These are phyloP conservation scores for Phaseolus lunatus DNA, from an alignment of 306 rosid genomes.

Conservation along the genomic window DNA sequence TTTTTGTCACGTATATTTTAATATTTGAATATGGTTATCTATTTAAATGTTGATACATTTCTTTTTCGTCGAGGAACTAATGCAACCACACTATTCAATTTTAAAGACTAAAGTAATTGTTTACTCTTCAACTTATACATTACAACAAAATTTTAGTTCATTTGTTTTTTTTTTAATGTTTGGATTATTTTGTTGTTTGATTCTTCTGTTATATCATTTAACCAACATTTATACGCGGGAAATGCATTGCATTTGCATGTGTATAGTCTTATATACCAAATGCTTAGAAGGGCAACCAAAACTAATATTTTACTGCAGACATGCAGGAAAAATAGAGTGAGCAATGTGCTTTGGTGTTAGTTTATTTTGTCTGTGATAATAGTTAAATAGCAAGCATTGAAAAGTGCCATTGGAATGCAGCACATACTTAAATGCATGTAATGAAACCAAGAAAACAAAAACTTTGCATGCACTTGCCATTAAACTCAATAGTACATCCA, in stretches of 20 bases:
- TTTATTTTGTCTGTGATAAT: background rate
- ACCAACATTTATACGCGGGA: background rate
- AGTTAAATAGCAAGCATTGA: background rate
- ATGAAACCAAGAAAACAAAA: background rate
- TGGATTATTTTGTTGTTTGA: background rate
- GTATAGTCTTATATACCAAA: background rate
- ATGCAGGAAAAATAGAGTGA: background rate
- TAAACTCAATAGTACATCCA: constrained; percentile 41
- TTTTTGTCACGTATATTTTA: too few relatives aligned
- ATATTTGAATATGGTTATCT: too few relatives aligned
- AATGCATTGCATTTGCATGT: too few relatives aligned
- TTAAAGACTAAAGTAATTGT: too few relatives aligned
- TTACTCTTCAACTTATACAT: background rate
- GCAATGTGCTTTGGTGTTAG: background rate
- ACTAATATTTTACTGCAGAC: background rate
- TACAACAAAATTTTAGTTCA: constrained; percentile 29
- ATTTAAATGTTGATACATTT: too few relatives aligned
- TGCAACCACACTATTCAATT: too few relatives aligned
- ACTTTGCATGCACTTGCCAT: constrained; percentile 19
- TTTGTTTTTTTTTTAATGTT: background rate
- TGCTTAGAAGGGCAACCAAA: background rate
- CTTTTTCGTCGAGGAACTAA: too few relatives aligned
- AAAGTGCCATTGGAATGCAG: background rate
- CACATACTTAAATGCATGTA: background rate
- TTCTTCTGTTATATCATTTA: constrained; percentile 32